phyloP scores from a whole-genome alignment of 352 stramenopile genomes.

The Phytophthora hybrid region DNA sequence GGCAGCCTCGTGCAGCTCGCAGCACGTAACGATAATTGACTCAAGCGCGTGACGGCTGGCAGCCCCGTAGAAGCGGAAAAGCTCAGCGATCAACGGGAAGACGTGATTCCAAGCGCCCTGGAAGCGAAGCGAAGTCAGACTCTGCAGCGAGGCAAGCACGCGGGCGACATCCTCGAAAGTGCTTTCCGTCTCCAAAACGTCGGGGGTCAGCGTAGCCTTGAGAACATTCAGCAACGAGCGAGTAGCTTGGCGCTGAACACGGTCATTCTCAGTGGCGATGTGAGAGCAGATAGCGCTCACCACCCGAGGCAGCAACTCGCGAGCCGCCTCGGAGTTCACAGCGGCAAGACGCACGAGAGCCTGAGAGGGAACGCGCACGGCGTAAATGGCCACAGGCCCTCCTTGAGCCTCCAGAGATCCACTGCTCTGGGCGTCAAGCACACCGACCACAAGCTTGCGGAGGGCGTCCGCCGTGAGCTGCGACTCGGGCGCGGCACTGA shows the following conservation, averaged over 20 bases:
- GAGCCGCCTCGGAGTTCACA: constrained; percentile 62
- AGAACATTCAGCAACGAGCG: constrained; percentile 75
- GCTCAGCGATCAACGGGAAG: constrained; percentile 74
- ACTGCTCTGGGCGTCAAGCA: constrained; percentile 72
- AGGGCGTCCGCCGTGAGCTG: constrained; percentile 76
- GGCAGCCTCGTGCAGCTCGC: constrained; percentile 82
- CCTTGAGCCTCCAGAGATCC: constrained; percentile 66
- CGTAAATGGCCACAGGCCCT: constrained; percentile 58
- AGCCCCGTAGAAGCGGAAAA: constrained; percentile 79
- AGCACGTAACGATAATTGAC: constrained; percentile 75
- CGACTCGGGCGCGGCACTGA: constrained; percentile 60
- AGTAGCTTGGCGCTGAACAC: constrained; percentile 70
- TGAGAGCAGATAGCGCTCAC: constrained; percentile 77
- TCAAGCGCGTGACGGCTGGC: constrained; percentile 67
- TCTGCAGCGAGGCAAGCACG: constrained; percentile 80
- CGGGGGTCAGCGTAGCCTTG: constrained; percentile 60
- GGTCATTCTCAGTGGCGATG: constrained; percentile 64
- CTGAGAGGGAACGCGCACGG: constrained; percentile 71
- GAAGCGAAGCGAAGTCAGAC: constrained; percentile 85
- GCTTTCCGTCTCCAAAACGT: constrained; percentile 62
- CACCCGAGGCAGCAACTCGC: constrained; percentile 80
- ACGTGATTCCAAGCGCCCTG: constrained; percentile 82
- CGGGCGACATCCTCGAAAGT: constrained; percentile 71
- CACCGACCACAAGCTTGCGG: constrained; percentile 61
- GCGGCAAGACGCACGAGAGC: constrained; percentile 72